Evolutionary conservation across 441 rosid species (phyloP).

Genomic region (Mallotus repandus): DNA sequence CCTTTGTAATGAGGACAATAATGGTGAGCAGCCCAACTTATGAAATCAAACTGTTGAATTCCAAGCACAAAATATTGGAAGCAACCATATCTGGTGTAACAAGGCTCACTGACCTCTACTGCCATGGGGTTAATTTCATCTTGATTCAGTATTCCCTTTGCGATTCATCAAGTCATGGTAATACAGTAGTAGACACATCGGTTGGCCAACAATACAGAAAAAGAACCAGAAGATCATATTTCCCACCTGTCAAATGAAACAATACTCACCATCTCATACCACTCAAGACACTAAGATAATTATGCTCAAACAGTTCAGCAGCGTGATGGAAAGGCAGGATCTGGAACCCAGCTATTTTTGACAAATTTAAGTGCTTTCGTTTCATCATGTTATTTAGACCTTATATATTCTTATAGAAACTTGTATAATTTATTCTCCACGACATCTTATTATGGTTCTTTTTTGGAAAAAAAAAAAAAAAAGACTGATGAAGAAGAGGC

Average conservation of each 20-base stretch:
- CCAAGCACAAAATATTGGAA: conserved; percentile 8
- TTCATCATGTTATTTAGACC: not conserved
- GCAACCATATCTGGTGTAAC: not conserved
- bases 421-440: not conserved
- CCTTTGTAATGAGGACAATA: not conserved
- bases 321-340: not conserved
- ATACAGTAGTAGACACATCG: conserved; percentile 89
- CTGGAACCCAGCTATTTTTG: not conserved
- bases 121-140: conserved; percentile 1
- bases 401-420: not conserved
- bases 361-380: too few relatives aligned
- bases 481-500: not conserved
- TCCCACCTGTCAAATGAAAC: conserved; percentile 61
- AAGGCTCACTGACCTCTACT: not conserved
- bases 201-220: conserved; percentile 97
- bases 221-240: conserved; percentile 94
- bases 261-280: not conserved
- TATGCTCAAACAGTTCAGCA: not conserved
- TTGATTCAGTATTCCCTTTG: conserved; percentile 38
- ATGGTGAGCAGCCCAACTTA: not conserved
- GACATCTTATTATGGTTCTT: not conserved
- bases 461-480: not conserved
- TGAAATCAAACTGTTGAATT: too few relatives aligned
- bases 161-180: conserved; percentile 97
- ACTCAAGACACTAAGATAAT: not conserved